A percentile compares a stretch with the other conserved stretches of the same genome.
phyloP scores from a whole-genome alignment of 192 early-diverging fungal species.

The Podila minutissima region DNA sequence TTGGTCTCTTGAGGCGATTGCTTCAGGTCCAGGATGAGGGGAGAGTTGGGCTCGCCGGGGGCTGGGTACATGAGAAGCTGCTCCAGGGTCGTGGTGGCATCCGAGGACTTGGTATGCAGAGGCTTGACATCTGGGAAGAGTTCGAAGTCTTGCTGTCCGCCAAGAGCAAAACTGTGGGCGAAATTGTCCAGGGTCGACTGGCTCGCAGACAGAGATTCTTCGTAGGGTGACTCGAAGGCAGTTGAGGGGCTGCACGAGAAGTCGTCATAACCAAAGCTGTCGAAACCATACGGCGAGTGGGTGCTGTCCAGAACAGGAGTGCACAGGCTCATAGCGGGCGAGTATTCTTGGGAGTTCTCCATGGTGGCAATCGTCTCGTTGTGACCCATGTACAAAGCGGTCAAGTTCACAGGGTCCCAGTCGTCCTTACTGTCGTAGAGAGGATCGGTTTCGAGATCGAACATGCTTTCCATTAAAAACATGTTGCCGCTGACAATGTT shows the following conservation, averaged over 20 bases:
- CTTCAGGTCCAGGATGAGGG: background rate
- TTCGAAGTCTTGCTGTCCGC: constrained; percentile 23
- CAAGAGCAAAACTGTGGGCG: constrained; percentile 22
- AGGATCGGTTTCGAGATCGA: background rate
- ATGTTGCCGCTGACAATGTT: background rate
- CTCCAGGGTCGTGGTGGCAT: constrained; percentile 19
- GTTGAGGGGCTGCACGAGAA: constrained; percentile 20
- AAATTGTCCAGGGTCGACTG: background rate
- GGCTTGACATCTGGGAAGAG: constrained; percentile 17
- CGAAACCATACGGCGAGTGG: constrained; percentile 30
- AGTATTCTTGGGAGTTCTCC: constrained; percentile 24
- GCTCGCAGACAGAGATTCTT: constrained; percentile 6
- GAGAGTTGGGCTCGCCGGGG: constrained; percentile 4
- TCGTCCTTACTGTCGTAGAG: constrained; percentile 6
- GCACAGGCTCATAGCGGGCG: constrained; percentile 29
- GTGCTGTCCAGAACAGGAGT: constrained; percentile 18
- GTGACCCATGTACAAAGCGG: background rate
- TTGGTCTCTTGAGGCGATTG: background rate
- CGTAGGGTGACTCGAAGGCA: constrained; percentile 16
- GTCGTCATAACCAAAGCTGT: constrained; percentile 24
- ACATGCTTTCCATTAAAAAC: background rate
- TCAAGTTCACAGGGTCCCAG: constrained; percentile 6
- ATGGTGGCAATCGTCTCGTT: background rate
- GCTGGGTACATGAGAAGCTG: constrained; percentile 8
- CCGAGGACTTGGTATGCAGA: background rate